Base-by-base conservation (phyloP, 75 land plant species). In the Pinus albicaulis region DNA sequence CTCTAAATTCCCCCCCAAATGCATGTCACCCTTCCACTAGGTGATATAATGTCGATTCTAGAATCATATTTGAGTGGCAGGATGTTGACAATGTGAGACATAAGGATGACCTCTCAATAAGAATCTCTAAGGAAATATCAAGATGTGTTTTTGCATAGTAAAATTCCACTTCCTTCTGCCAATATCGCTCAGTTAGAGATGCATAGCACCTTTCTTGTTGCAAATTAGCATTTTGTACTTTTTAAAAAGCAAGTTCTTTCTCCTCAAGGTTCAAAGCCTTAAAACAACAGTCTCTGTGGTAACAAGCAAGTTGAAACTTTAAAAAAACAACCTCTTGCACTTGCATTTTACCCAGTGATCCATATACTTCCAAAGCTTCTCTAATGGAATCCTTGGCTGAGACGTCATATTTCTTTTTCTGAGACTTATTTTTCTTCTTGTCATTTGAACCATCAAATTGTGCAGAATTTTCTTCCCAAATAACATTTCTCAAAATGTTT, bases 311-410 rank as follows among this genome's bases (percentile, higher is more conserved):
- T 59, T 98, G 98, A 73, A 85, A 95, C 78, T 93, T 88, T 53
- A 93, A 85, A 89, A 86, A 98, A 55, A 98, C 96, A 55, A 90
- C 88, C 72, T 98, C 99, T 72, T 98, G 99, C 59, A 78, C 89
- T 19, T 96, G 89, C 58, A 86, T 73, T 11, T 78, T 81, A 70
- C 98, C 95, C 75, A 96, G 77, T 24, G 91, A 93, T 75, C 95
- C 98, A 79, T 98, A 98, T 22, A 88, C 20, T 59, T 80, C 82
- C 53, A 95, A 63, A 65, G 99, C 98, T 77, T 95, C 91, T 38
- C 92, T 79, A 14, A 95, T 93, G n/a, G 94, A 96, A 76, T 91
- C 91, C 78, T 88, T 93, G 34, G 96, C 96, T 56, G 95, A 85
- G 2, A 91, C 80, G 13, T 81, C 83, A 75, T 81, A 78, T 74